phyloP scores from a whole-genome alignment of 805 yeast genomes.

The Myxozyma nipponensis region DNA sequence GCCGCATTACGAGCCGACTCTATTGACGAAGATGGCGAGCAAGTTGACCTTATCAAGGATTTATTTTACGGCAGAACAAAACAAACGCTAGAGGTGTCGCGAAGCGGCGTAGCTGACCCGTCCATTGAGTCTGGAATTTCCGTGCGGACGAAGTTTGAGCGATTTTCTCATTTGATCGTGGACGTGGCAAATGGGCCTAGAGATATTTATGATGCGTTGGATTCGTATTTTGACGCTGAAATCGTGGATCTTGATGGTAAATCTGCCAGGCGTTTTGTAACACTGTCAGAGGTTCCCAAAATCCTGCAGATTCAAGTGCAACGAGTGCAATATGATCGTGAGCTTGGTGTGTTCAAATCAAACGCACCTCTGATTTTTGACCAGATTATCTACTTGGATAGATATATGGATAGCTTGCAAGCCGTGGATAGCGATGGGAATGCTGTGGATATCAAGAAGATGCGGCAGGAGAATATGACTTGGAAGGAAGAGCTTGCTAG shows the following conservation, averaged over 20 bases:
- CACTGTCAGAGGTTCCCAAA: constrained; percentile 69
- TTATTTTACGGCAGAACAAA: constrained; percentile 82
- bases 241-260: constrained; percentile 63
- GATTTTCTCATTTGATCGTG: constrained; percentile 77
- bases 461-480: constrained; percentile 51
- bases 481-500: constrained; percentile 57
- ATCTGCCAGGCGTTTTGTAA: constrained; percentile 65
- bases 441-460: constrained; percentile 46
- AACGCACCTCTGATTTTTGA: constrained; percentile 77
- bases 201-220: constrained; percentile 86
- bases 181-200: constrained; percentile 86
- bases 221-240: constrained; percentile 74
- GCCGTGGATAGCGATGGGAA: constrained; percentile 34
- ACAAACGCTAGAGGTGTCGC: constrained; percentile 52
- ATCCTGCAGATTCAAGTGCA: constrained; percentile 90
- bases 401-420: constrained; percentile 60
- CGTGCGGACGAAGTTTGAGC: constrained; percentile 49
- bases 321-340: constrained; percentile 85
- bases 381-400: constrained; percentile 75
- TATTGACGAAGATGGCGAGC: constrained; percentile 71
- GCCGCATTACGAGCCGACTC: constrained; percentile 71
- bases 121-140: not conserved
- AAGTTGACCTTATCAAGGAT: constrained; percentile 71
- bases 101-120: constrained; percentile 21
- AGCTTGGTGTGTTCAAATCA: constrained; percentile 70